These are phyloP conservation scores for Boletus rubroflammeus DNA, from an alignment of 768 basidiomycete genomes.

Conservation along the genomic window DNA sequence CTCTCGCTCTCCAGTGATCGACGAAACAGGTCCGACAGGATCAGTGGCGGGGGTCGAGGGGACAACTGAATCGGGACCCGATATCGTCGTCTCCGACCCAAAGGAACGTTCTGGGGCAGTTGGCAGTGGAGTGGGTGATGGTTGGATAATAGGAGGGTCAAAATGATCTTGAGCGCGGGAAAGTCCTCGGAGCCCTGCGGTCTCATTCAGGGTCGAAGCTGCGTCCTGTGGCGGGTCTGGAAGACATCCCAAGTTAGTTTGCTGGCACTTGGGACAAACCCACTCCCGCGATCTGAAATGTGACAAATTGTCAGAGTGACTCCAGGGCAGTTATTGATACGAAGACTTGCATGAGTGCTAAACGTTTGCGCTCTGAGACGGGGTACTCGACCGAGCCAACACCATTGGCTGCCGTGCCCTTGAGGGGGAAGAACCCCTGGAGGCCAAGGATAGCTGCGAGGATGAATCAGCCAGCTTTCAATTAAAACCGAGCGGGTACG, in stretches of 20 bases:
- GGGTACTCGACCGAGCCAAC: conserved; percentile 87
- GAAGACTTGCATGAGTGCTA: conserved; percentile 65
- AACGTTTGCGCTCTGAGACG: conserved; percentile 65
- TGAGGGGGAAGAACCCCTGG: conserved; percentile 86
- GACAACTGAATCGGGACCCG: conserved; percentile 17
- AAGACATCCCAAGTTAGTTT: conserved; percentile 63
- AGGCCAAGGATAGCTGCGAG: conserved; percentile 75
- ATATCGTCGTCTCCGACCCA: conserved; percentile 8
- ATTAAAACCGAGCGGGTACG: conserved; percentile 22
- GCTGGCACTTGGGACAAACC: conserved; percentile 71
- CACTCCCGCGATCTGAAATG: conserved; percentile 69
- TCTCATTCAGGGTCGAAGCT: conserved; percentile 13
- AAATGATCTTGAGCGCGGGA: conserved; percentile 11
- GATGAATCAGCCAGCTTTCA: conserved; percentile 8
- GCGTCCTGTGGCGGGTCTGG: conserved; percentile 52
- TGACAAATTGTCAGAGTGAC: conserved; percentile 9
- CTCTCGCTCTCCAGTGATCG: conserved; percentile 12
- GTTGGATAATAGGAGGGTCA: conserved; percentile 16
- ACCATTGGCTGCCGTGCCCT: conserved; percentile 81
- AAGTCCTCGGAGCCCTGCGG: conserved; percentile 24
- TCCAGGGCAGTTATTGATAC: conserved; percentile 8
- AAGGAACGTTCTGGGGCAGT: conserved; percentile 19
- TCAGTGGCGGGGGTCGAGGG: conserved; percentile 15
- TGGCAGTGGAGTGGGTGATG: conserved; percentile 13
- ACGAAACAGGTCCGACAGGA: conserved; percentile 4